Percentiles rank a stretch among this genome's conserved stretches.
Conservation (phyloP, 768 basidiomycete genomes). For the Tephrocybe sp. region DNA sequence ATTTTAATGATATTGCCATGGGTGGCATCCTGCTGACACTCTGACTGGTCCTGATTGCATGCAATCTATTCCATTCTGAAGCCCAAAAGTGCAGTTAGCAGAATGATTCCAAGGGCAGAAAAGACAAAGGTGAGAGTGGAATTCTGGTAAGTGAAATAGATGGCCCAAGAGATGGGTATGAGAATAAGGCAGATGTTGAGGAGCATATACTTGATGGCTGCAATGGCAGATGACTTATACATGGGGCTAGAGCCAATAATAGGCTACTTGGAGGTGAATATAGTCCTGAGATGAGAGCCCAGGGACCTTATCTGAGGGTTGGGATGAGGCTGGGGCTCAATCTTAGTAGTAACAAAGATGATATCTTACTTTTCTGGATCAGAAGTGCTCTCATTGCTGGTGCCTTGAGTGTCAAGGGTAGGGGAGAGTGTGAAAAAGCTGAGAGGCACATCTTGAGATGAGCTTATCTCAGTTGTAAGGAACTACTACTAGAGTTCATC, state of each 20-base stretch:
- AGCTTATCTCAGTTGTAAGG: conserved; percentile 30
- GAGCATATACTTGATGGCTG: no score
- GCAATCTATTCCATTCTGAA: conserved; percentile 57
- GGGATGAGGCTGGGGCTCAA: no score
- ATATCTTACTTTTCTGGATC: conserved; percentile 21
- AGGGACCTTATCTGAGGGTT: conserved; percentile 6
- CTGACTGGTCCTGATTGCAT: conserved; percentile 44
- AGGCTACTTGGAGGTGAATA: conserved; percentile 31
- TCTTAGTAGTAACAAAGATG: no score
- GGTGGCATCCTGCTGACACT: no score
- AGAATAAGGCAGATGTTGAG: no score
- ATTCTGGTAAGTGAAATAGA: conserved; percentile 47
- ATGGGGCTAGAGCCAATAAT: conserved; percentile 32
- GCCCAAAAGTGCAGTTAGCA: no score
- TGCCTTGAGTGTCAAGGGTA: no score
- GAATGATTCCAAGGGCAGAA: no score
- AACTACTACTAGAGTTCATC: conserved; percentile 44
- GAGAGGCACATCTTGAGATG: conserved; percentile 1
- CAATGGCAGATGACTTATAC: conserved; percentile 31
- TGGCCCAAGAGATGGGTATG: conserved; percentile 52
- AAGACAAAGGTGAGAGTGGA: no score
- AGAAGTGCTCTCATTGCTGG: conserved; percentile 7
- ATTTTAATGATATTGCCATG: no score
- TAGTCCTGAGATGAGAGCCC: conserved; percentile 24
- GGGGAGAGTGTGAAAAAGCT: neutral